phyloP scores from a whole-genome alignment of 352 stramenopile genomes.

The Globisporangium emineosum region DNA sequence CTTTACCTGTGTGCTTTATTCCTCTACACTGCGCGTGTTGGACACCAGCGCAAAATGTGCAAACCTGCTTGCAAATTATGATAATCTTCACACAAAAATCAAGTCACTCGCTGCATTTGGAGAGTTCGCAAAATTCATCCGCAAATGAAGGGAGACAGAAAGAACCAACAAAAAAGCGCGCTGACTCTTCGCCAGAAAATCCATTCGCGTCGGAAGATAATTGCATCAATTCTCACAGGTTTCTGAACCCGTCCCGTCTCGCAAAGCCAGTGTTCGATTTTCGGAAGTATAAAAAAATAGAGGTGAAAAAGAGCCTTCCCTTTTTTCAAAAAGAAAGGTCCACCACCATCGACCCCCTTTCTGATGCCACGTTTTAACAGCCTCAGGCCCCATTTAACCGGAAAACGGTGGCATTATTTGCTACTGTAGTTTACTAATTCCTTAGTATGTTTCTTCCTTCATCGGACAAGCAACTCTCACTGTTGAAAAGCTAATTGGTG shows the following conservation, averaged over 20 bases:
- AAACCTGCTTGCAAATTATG: neutral
- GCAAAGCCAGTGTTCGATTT: neutral
- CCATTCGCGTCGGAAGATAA: slow-evolving; percentile 13
- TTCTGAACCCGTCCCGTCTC: neutral
- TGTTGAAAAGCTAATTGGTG: too few relatives aligned
- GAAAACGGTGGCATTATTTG: too few relatives aligned
- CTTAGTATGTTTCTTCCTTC: too few relatives aligned
- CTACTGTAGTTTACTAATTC: too few relatives aligned
- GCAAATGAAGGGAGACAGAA: neutral
- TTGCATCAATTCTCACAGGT: neutral
- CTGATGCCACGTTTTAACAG: neutral
- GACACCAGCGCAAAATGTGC: neutral
- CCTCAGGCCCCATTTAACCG: neutral
- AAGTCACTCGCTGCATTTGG: neutral
- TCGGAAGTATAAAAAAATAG: neutral
- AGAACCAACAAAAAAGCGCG: neutral
- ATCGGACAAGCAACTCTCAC: too few relatives aligned
- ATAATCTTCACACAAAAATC: neutral
- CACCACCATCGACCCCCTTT: neutral
- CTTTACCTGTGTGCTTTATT: neutral
- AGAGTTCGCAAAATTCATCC: neutral
- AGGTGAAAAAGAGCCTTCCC: neutral
- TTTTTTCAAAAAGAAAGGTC: neutral
- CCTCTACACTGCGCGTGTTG: neutral
- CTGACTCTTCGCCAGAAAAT: slow-evolving; percentile 14